These are phyloP conservation scores for Proliferodiscus dingleyae DNA, from an alignment of 2,329 filamentous ascomycete genomes.

Conservation along the genomic window DNA sequence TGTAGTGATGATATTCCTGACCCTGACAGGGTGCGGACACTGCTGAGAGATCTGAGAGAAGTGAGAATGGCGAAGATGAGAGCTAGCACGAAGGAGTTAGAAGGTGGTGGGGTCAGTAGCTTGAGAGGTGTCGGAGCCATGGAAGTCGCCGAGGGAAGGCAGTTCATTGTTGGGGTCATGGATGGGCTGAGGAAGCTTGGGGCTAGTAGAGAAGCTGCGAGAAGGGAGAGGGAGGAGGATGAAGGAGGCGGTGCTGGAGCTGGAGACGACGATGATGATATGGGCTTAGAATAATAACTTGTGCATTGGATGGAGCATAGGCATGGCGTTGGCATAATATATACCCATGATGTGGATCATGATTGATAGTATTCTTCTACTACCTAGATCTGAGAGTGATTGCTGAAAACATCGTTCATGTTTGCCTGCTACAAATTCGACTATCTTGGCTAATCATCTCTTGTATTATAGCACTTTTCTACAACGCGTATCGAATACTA, in stretches of 20 bases:
- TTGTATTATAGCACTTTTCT: too few species aligned
- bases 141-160: conserved; percentile 83
- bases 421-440: too few species aligned
- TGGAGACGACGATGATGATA: conserved; percentile 52
- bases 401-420: too few species aligned
- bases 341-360: not conserved
- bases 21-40: conserved; percentile 66
- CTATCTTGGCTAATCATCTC: too few species aligned
- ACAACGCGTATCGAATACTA: too few species aligned
- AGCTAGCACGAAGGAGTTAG: conserved; percentile 65
- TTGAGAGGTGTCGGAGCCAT: conserved; percentile 78
- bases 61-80: conserved; percentile 86
- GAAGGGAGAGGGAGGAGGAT: conserved; percentile 72
- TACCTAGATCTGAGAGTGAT: too few species aligned
- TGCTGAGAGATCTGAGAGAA: conserved; percentile 79
- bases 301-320: not conserved
- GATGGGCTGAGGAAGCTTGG: conserved; percentile 84
- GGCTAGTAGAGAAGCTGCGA: conserved; percentile 69
- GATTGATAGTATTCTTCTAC: too few species aligned
- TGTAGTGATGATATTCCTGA: conserved; percentile 77
- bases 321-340: not conserved
- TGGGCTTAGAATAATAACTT: conserved; percentile 21
- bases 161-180: conserved; percentile 79
- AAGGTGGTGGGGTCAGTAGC: conserved; percentile 68
- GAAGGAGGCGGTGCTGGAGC: conserved; percentile 49